Percentiles rank a stretch among this genome's conserved stretches.
Conservation (phyloP, 1,284 basidiomycete genomes). For the Tilletiopsis washingtonensis region DNA sequence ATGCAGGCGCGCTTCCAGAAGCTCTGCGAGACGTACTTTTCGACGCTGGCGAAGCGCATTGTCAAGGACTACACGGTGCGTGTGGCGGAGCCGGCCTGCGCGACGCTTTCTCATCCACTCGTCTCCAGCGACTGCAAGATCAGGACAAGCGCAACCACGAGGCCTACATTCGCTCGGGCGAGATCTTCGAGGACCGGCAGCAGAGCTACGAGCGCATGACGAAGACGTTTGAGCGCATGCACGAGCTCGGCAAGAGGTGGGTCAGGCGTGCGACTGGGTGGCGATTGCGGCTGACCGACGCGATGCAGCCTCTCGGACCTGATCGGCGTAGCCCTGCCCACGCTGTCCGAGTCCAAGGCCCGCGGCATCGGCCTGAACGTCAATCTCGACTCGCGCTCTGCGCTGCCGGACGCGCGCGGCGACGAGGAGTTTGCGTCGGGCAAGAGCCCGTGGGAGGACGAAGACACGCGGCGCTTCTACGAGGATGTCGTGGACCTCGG, state of each 20-base stretch:
- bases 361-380: slow-evolving; percentile 51
- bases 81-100: slow-evolving; percentile 2
- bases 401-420: slow-evolving; percentile 49
- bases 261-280: no score
- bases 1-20: slow-evolving; percentile 79
- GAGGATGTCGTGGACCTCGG: slow-evolving; percentile 86
- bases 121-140: slow-evolving; percentile 73
- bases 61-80: slow-evolving; percentile 65
- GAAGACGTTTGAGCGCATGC: slow-evolving; percentile 80
- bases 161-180: slow-evolving; percentile 94
- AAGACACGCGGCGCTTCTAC: slow-evolving; percentile 89
- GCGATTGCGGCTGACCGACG: no score
- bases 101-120: slow-evolving; percentile 2
- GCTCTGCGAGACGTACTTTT: slow-evolving; percentile 88
- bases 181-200: slow-evolving; percentile 98
- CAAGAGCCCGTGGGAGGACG: slow-evolving; percentile 82
- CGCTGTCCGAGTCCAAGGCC: slow-evolving; percentile 62
- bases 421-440: slow-evolving; percentile 52
- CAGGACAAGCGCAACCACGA: slow-evolving; percentile 94
- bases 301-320: slow-evolving; percentile 66
- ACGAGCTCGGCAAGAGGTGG: slow-evolving; percentile 20
- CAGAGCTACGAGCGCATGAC: slow-evolving; percentile 98
- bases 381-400: slow-evolving; percentile 49
- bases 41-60: slow-evolving; percentile 80
- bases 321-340: slow-evolving; percentile 69